Evolutionary conservation across 768 basidiomycete genomes (phyloP).

Genomic region (Amanita subjunquillea): DNA sequence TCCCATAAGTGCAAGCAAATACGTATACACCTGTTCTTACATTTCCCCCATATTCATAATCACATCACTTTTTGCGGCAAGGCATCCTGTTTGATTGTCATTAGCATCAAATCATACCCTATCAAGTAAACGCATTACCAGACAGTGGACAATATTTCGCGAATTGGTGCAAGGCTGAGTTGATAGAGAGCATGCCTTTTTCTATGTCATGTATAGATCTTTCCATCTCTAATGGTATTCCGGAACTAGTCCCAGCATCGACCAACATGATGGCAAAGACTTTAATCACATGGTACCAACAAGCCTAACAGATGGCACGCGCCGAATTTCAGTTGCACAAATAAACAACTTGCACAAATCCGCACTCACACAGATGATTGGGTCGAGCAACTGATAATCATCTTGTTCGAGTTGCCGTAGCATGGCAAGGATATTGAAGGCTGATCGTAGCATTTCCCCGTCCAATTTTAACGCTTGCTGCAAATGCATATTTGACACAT

Average conservation of each 20-base stretch:
- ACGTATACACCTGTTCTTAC: background rate
- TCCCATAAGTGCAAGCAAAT: background rate
- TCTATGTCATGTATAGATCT: conserved; percentile 1
- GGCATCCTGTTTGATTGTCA: background rate
- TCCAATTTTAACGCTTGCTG: conserved; percentile 14
- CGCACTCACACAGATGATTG: conserved; percentile 38
- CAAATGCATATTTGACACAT: conserved; percentile 41
- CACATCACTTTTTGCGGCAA: conserved; percentile 1
- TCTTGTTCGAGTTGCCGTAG: conserved; percentile 35
- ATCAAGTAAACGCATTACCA: background rate
- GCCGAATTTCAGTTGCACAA: background rate
- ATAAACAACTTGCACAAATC: background rate
- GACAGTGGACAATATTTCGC: conserved; percentile 5
- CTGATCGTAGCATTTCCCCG: background rate
- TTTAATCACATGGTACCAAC: conserved; percentile 17
- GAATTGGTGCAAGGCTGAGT: conserved; percentile 5
- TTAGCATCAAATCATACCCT: background rate
- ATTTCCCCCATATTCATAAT: conserved; percentile 1
- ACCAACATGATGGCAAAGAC: conserved; percentile 12
- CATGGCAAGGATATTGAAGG: conserved; percentile 22
- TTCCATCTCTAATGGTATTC: background rate
- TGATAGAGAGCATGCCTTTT: background rate
- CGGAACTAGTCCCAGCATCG: conserved; percentile 7
- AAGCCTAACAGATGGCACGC: conserved; percentile 11
- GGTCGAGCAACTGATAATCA: conserved; percentile 46